Percentiles rank a stretch among this genome's conserved stretches.
phyloP scores from a whole-genome alignment of 2,329 filamentous ascomycete genomes.

The Ophiognomonia clavigignenti-juglandacearum region DNA sequence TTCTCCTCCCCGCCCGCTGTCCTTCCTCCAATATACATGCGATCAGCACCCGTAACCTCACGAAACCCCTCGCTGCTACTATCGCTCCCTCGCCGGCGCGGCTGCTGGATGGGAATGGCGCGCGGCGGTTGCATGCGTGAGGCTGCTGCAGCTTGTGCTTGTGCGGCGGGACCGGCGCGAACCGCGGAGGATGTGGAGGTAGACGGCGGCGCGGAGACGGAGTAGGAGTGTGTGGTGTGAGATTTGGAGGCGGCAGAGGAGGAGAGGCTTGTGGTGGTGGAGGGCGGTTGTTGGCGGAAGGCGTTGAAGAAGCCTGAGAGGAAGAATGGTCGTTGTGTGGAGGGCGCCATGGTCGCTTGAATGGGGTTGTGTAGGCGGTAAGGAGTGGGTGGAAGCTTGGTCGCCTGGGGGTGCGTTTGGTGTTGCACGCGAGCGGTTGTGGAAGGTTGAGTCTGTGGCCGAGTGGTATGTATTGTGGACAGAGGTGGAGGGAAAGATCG shows the following conservation, averaged over 20 bases:
- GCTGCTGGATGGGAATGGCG: slow-evolving; percentile 35
- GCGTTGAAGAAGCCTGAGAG: slow-evolving; percentile 53
- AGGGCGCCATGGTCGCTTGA: slow-evolving; percentile 44
- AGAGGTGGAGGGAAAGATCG: no score
- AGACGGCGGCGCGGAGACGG: slow-evolving; percentile 19
- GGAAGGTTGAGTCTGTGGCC: no score
- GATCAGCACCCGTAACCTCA: slow-evolving; percentile 66
- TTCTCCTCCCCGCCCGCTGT: slow-evolving; percentile 73
- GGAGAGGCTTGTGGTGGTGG: slow-evolving; percentile 31
- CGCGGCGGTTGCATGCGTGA: slow-evolving; percentile 10
- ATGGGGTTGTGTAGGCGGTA: no score
- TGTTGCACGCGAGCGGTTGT: no score
- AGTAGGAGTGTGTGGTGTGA: slow-evolving; percentile 20
- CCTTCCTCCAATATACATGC: slow-evolving; percentile 77
- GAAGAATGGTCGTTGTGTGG: slow-evolving; percentile 46
- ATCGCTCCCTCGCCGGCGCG: slow-evolving; percentile 62
- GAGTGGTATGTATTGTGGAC: no score
- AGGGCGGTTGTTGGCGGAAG: slow-evolving; percentile 43
- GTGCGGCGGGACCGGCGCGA: slow-evolving; percentile 22
- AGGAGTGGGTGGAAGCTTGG: no score
- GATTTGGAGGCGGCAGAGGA: slow-evolving; percentile 21
- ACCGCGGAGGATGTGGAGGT: slow-evolving; percentile 23
- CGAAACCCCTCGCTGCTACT: slow-evolving; percentile 72
- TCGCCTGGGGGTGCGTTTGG: no score
- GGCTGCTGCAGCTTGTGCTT: slow-evolving; percentile 22